phyloP scores from a whole-genome alignment of 2,329 filamentous ascomycete genomes.

The Byssochlamys sp. region DNA sequence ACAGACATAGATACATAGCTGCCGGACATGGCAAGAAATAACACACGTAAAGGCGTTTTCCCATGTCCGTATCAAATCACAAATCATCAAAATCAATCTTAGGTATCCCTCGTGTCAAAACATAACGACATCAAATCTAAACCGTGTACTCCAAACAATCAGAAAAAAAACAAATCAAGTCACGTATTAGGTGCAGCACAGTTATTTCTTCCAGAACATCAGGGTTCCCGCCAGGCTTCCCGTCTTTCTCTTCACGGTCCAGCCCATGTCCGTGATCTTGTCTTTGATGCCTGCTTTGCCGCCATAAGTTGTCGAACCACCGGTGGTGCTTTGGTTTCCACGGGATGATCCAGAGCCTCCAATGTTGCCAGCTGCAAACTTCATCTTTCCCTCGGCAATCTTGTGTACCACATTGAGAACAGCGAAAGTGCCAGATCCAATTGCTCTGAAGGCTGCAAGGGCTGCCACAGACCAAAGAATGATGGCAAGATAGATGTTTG shows the following conservation, averaged over 20 bases:
- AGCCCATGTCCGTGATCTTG: slow-evolving; percentile 25
- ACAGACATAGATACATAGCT: background rate
- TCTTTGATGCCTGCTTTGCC: slow-evolving; percentile 26
- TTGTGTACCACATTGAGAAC: slow-evolving; percentile 75
- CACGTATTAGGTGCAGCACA: slow-evolving; percentile 5
- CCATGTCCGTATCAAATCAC: background rate
- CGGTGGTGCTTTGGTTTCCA: slow-evolving; percentile 5
- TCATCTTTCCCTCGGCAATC: slow-evolving; percentile 75
- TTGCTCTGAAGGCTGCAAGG: slow-evolving; percentile 75
- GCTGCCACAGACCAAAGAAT: slow-evolving; percentile 85
- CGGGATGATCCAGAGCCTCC: slow-evolving; percentile 5
- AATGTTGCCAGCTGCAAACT: slow-evolving; percentile 36
- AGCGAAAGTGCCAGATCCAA: slow-evolving; percentile 72
- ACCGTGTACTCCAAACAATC: background rate
- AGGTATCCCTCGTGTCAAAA: slow-evolving; percentile 6
- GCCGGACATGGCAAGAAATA: background rate
- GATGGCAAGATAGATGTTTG: slow-evolving; percentile 85
- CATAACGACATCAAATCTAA: slow-evolving; percentile 5
- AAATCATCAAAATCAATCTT: background rate
- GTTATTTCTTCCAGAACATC: slow-evolving; percentile 33
- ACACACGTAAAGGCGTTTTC: background rate
- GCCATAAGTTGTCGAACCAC: slow-evolving; percentile 15
- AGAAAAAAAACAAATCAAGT: background rate
- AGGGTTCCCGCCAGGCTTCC: slow-evolving; percentile 25
- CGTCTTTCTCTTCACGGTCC: slow-evolving; percentile 22